These are phyloP conservation scores for Euphrasia confusa DNA, from an alignment of 257 asterid species.

Conservation along the genomic window DNA sequence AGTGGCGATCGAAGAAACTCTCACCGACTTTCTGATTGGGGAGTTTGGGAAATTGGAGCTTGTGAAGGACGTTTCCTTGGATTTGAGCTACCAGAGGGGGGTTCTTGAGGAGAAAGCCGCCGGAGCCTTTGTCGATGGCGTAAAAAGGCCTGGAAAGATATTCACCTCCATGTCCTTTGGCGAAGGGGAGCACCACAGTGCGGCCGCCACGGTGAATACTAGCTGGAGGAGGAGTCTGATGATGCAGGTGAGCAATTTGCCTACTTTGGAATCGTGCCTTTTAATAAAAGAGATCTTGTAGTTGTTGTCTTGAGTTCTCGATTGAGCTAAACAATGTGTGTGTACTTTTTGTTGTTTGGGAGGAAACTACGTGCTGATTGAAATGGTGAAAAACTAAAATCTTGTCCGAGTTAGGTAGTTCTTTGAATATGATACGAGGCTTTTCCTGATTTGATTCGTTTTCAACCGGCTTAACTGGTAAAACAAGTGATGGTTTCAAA, in stretches of 20 bases:
- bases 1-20: conserved; percentile 58
- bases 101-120: conserved; percentile 42
- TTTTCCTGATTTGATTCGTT: background rate
- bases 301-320: background rate
- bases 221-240: conserved; percentile 66
- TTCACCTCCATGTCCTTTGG: conserved; percentile 84
- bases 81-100: conserved; percentile 73
- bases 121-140: conserved; percentile 64
- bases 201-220: conserved; percentile 25
- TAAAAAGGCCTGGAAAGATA: conserved; percentile 89
- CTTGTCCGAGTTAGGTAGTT: background rate
- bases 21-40: conserved; percentile 44
- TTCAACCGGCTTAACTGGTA: background rate
- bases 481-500: too few species aligned
- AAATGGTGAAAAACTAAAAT: background rate
- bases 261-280: background rate
- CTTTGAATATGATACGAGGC: background rate
- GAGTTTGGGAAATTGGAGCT: conserved; percentile 64
- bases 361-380: background rate
- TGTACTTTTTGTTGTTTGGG: background rate
- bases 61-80: conserved; percentile 84
- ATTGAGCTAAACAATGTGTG: background rate
- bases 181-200: conserved; percentile 31
- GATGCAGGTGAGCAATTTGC: conserved; percentile 59
- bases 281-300: background rate